Conservation (phyloP, 192 early-diverging fungal species). For the Coemansia sp. region DNA sequence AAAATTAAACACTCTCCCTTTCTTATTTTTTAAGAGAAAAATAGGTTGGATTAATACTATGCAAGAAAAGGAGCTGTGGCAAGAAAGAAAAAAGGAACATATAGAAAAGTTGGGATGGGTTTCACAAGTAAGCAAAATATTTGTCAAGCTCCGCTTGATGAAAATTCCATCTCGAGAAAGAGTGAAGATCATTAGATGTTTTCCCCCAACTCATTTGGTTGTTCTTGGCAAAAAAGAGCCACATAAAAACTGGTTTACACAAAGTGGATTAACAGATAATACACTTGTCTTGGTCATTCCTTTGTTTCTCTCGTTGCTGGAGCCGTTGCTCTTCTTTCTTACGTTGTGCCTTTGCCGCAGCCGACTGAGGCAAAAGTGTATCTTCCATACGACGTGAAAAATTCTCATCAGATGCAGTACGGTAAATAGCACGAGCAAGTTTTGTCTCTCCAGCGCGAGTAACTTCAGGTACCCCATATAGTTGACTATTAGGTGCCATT, state of each 20-base stretch:
- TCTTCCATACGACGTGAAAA: slow-evolving; percentile 30
- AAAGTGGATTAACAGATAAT: slow-evolving; percentile 10
- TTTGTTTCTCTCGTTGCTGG: not conserved
- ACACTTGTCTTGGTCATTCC: slow-evolving; percentile 11
- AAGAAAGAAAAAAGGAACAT: slow-evolving; percentile 2
- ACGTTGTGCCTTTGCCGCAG: not conserved
- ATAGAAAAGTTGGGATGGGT: not conserved
- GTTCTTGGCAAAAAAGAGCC: not conserved
- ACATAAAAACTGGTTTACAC: no score
- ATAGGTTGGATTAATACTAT: not conserved
- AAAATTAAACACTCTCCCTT: not conserved
- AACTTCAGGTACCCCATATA: slow-evolving; percentile 44
- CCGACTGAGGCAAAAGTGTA: slow-evolving; percentile 26
- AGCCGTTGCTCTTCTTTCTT: not conserved
- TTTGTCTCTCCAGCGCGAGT: slow-evolving; percentile 10
- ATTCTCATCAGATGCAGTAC: slow-evolving; percentile 22
- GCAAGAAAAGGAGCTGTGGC: slow-evolving; percentile 1
- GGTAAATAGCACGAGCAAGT: slow-evolving; percentile 14
- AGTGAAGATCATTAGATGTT: not conserved
- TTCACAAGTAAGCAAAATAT: slow-evolving; percentile 10
- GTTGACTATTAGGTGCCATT: slow-evolving; percentile 13
- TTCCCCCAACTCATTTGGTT: no score
- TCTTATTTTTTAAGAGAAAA: no score
- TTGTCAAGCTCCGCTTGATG: not conserved
- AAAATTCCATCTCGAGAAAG: not conserved